Evolutionary conservation across 768 basidiomycete species (phyloP), one percentile per base, ranked within the genome.

Genomic region (Boletus tomentosulus): DNA sequence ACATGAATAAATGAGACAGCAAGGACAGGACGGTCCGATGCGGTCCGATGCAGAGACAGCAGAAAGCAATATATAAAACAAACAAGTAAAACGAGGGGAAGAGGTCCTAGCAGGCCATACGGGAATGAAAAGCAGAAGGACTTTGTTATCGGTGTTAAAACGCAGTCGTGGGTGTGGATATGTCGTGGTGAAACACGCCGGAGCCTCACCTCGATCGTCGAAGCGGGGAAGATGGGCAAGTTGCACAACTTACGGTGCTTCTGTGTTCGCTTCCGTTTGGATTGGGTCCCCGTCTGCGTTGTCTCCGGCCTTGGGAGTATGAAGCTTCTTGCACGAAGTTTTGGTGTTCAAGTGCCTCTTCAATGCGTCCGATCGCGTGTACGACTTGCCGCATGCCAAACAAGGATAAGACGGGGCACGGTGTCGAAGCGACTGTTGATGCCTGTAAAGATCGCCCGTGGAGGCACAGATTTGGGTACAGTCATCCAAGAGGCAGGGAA

Each of bases 331-430:
- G 56, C 68, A 71, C 28, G 53, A 47, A 1, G 50, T 60, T 57
- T 66, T 68, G 55, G 55, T 57, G 47, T 61, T 68, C 15, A 70
- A 62, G 49, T 70, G 68, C 58, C 68, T 60, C 64, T 71, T 70
- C 54, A 71, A 55, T 7, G 64, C 70, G 57, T 70, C 70, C 10
- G 53, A 15, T 33, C 68, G 64, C 39, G 70, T 68, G 53, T 68
- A 70, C 5, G 58, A 55, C 56, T 66, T 64, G 41, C n/a, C n/a
- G n/a, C n/a, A n/a, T 55, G 59, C 62, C 46, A 60, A 34, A 41
- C 68, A 71, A 25, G 4, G 7, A 47, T 59, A 54, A 5, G 62
- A 57, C 6, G 70, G 68, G 2, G 41, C 3, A 51, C 54, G 48
- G 41, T 70, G 68, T 10, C 64, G 62, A 35, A 71, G 68, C 1